phyloP scores from a whole-genome alignment of 2,329 filamentous ascomycete genomes.

The Aureobasidium sp. region DNA sequence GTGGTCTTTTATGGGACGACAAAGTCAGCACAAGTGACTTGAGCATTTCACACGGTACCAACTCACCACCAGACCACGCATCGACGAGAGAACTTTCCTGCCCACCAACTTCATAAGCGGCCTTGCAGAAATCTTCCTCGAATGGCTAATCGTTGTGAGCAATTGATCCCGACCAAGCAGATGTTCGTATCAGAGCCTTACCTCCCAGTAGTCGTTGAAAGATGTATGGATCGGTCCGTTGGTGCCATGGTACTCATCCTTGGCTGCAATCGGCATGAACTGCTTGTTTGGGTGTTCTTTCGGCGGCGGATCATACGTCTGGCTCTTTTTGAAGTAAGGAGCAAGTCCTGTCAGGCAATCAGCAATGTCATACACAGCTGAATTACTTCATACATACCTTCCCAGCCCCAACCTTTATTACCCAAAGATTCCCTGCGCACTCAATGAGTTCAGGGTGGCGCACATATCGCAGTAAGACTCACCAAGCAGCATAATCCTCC shows the following conservation, averaged over 20 bases:
- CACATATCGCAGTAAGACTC: neutral
- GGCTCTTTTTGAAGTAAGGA: constrained; percentile 29
- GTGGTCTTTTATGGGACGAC: constrained; percentile 20
- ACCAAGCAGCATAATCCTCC: constrained; percentile 33
- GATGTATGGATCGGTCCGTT: constrained; percentile 25
- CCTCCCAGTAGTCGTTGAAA: constrained; percentile 31
- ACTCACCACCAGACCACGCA: constrained; percentile 24
- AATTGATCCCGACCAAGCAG: neutral
- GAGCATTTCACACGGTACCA: no score
- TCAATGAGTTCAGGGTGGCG: neutral
- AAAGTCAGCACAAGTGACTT: neutral
- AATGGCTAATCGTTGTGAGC: constrained; percentile 21
- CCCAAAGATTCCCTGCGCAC: neutral
- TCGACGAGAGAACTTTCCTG: constrained; percentile 26
- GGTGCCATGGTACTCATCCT: constrained; percentile 23
- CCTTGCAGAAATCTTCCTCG: constrained; percentile 32
- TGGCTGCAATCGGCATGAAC: constrained; percentile 25
- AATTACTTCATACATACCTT: neutral
- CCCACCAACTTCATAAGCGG: constrained; percentile 28
- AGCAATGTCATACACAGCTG: neutral
- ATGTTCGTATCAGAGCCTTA: neutral
- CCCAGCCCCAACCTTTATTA: neutral
- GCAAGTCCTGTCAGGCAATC: constrained; percentile 12
- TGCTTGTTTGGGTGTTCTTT: constrained; percentile 21
- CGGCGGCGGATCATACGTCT: constrained; percentile 23